These are phyloP conservation scores for Vigna radiata DNA, from an alignment of 306 rosid genomes.

Conservation along the genomic window DNA sequence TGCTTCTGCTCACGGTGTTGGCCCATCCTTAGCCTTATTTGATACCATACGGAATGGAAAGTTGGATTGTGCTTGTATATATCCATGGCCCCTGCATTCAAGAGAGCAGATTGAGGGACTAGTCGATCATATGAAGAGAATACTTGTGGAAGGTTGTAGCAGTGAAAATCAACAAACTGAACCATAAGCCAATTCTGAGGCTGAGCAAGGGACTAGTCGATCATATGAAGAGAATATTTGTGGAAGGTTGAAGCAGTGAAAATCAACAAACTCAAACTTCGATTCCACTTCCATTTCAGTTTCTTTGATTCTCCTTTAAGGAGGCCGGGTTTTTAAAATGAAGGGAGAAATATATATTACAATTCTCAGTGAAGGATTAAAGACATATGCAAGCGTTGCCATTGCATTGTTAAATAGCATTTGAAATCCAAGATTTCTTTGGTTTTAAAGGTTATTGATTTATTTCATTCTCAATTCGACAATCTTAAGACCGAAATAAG, in stretches of 20 bases:
- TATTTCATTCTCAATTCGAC: neutral
- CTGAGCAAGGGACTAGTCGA: constrained; percentile 50
- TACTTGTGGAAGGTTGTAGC: constrained; percentile 61
- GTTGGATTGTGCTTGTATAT: constrained; percentile 73
- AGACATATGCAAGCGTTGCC: neutral
- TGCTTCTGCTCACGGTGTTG: constrained; percentile 84
- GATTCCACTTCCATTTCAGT: constrained; percentile 20
- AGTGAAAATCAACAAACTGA: constrained; percentile 44
- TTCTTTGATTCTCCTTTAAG: constrained; percentile 20
- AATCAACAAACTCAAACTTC: constrained; percentile 25
- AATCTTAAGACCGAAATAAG: neutral
- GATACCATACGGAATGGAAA: constrained; percentile 71
- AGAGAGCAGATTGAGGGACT: constrained; percentile 79
- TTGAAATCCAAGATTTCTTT: neutral
- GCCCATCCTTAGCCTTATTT: constrained; percentile 84
- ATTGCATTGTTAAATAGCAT: neutral
- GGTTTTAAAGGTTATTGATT: constrained; percentile 16
- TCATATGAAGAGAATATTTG: constrained; percentile 75
- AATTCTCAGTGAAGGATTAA: constrained; percentile 1
- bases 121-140: constrained; percentile 68
- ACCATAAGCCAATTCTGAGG: constrained; percentile 30
- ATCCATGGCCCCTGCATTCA: constrained; percentile 84
- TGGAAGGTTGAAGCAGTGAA: constrained; percentile 50
- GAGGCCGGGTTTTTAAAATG: neutral
- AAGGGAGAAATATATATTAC: neutral